A percentile compares a stretch with the other conserved stretches of the same genome.
Conservation (phyloP, 495 filamentous ascomycete genomes). For the Aspergillus sparsus region DNA sequence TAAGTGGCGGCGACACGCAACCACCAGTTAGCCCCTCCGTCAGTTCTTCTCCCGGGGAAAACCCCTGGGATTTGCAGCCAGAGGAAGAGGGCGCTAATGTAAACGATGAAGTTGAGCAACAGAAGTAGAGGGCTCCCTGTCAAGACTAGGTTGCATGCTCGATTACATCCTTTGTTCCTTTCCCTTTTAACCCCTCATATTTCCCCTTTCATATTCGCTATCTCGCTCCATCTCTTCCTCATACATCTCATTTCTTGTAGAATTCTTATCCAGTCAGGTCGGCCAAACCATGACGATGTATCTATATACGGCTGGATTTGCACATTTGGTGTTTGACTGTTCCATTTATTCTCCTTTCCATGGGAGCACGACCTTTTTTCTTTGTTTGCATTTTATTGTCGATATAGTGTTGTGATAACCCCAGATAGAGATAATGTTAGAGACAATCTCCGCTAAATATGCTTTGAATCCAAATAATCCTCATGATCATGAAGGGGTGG, state of each 20-base stretch:
- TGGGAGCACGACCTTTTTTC: not conserved
- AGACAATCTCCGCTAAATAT: constrained; percentile 12
- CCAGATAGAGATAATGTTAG: constrained; percentile 23
- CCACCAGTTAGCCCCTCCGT: constrained; percentile 27
- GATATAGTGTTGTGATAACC: constrained; percentile 5
- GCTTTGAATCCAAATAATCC: not conserved
- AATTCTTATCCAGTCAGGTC: constrained; percentile 2
- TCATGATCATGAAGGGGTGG: too few species aligned
- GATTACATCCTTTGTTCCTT: not conserved
- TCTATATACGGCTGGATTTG: constrained; percentile 16
- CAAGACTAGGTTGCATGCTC: not conserved
- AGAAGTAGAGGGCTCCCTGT: constrained; percentile 13
- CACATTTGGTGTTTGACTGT: constrained; percentile 8
- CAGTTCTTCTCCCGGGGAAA: constrained; percentile 31
- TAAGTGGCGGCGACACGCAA: constrained; percentile 72
- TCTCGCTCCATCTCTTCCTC: constrained; percentile 7
- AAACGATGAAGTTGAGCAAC: constrained; percentile 12
- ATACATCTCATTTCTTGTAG: constrained; percentile 10
- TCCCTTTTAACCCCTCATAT: not conserved
- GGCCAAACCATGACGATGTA: constrained; percentile 15
- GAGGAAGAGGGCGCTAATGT: constrained; percentile 25
- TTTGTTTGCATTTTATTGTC: not conserved
- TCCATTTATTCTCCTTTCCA: too few species aligned
- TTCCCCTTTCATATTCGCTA: not conserved
- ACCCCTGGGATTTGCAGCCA: constrained; percentile 36